Evolutionary conservation across 257 asterid genomes (phyloP).

Genomic region (Verbena officinalis): DNA sequence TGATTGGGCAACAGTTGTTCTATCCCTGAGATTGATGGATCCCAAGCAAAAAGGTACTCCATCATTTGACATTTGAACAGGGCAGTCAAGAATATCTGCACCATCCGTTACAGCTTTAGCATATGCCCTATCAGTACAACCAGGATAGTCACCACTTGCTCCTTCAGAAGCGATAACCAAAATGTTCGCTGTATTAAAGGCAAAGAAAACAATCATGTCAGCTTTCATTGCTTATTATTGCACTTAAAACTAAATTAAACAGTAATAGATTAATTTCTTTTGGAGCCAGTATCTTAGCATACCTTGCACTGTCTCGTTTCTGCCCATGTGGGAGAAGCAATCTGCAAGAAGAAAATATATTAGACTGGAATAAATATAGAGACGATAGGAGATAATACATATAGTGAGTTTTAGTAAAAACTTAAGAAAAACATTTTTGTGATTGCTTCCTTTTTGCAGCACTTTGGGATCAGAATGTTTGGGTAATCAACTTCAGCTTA

Average conservation of each 20-base stretch:
- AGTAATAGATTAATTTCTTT: neutral
- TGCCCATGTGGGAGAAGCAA: constrained; percentile 77
- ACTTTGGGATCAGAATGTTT: no score
- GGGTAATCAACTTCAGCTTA: no score
- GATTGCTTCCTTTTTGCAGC: no score
- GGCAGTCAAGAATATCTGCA: constrained; percentile 77
- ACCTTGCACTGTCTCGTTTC: constrained; percentile 52
- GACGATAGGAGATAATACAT: neutral
- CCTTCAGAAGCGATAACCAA: constrained; percentile 76
- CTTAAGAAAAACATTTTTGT: neutral
- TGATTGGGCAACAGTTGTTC: constrained; percentile 56
- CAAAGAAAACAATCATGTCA: constrained; percentile 12
- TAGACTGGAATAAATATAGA: neutral
- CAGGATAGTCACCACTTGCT: constrained; percentile 88
- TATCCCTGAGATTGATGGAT: constrained; percentile 68
- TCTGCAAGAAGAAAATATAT: constrained; percentile 49
- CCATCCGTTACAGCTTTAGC: constrained; percentile 71
- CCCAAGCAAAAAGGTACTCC: constrained; percentile 84
- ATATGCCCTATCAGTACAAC: constrained; percentile 79
- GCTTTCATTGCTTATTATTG: neutral
- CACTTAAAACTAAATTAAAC: constrained; percentile 16
- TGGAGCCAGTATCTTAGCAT: constrained; percentile 13
- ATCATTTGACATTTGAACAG: constrained; percentile 82
- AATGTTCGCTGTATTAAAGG: constrained; percentile 47
- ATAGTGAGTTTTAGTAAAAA: neutral